A percentile compares a stretch with the other conserved stretches of the same genome.
Conservation (phyloP, 495 filamentous ascomycete genomes). For the Tuber aestivum region DNA sequence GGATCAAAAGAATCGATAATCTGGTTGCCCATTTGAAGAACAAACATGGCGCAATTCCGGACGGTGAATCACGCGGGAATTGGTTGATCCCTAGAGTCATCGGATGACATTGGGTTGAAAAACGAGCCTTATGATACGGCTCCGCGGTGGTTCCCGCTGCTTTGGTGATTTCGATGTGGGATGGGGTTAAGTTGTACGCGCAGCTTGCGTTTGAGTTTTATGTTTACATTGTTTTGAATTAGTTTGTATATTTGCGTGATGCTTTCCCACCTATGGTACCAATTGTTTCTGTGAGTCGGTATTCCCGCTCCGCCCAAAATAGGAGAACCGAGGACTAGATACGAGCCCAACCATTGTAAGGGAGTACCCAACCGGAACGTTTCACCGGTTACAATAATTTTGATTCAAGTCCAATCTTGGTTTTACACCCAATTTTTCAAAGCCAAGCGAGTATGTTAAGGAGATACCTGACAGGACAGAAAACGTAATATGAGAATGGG, state of each 20-base stretch:
- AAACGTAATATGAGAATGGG: no score
- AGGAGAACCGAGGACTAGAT: neutral
- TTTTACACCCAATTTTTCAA: no score
- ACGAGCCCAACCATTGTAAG: no score
- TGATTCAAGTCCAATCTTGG: no score
- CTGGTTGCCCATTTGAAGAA: neutral
- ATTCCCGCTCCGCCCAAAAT: neutral
- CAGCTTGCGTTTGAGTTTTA: no score
- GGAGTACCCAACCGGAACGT: no score
- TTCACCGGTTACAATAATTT: no score
- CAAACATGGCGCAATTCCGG: neutral
- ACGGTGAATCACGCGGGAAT: neutral
- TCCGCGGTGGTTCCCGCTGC: neutral
- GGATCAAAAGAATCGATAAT: slow-evolving; percentile 3
- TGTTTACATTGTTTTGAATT: neutral
- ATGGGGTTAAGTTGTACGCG: neutral
- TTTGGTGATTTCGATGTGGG: neutral
- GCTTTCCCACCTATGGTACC: neutral
- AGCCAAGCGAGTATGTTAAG: no score
- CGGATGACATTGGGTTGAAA: neutral
- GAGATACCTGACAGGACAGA: no score
- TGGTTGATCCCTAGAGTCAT: neutral
- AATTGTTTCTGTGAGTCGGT: neutral
- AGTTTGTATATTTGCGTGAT: no score
- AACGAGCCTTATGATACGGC: neutral